Percentiles rank a stretch among this genome's conserved stretches.
These are phyloP conservation scores for Inosperma sp. DNA, from an alignment of 768 basidiomycete species.

Conservation along the genomic window DNA sequence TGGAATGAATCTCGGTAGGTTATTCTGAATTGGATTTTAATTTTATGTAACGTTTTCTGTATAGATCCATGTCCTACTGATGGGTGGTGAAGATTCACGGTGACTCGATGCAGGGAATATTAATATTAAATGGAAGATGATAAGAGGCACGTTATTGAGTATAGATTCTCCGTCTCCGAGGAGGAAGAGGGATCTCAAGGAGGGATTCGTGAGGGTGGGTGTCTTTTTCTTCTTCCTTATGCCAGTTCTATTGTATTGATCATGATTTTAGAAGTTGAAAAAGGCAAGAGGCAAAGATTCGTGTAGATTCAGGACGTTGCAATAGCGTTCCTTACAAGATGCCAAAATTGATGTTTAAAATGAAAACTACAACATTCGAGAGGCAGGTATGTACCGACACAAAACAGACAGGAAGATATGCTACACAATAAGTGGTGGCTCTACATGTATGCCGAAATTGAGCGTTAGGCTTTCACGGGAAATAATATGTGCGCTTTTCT, in stretches of 20 bases:
- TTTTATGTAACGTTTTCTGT: background rate
- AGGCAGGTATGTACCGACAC: too few relatives aligned
- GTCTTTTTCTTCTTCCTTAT: background rate
- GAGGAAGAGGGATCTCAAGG: background rate
- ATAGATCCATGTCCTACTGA: slow-evolving; percentile 25
- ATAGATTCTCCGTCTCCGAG: too few relatives aligned
- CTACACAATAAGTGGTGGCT: too few relatives aligned
- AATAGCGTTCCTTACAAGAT: too few relatives aligned
- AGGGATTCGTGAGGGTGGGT: background rate
- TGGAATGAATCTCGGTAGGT: slow-evolving; percentile 50
- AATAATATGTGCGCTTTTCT: slow-evolving; percentile 56
- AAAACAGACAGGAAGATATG: too few relatives aligned
- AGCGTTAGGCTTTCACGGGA: slow-evolving; percentile 62
- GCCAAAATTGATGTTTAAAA: too few relatives aligned
- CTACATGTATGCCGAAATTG: slow-evolving; percentile 37
- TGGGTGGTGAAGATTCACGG: slow-evolving; percentile 31
- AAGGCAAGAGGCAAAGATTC: background rate
- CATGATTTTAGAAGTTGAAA: slow-evolving; percentile 2
- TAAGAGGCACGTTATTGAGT: slow-evolving; percentile 13
- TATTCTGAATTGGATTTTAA: background rate
- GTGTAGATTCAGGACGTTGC: background rate
- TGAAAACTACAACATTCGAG: too few relatives aligned
- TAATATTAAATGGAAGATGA: slow-evolving; percentile 6
- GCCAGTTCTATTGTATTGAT: background rate
- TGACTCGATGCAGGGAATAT: slow-evolving; percentile 27